These are phyloP conservation scores for Bacidia rubella DNA, from an alignment of 495 filamentous ascomycete species.

Conservation along the genomic window DNA sequence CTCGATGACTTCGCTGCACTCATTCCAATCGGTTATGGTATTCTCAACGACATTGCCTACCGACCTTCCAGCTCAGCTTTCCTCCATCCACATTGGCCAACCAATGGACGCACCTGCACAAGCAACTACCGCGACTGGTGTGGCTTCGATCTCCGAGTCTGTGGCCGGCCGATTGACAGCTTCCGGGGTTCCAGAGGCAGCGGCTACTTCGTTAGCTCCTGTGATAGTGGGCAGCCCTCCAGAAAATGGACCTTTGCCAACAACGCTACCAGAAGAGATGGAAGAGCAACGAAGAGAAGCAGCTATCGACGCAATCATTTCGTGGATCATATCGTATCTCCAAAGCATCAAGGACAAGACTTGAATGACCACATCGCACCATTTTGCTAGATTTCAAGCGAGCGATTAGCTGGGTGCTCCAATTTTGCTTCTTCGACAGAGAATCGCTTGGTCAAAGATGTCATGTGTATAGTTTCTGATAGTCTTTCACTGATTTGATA, in stretches of 20 bases:
- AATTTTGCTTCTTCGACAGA: not conserved
- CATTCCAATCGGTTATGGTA: not conserved
- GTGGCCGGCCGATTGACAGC: slow-evolving; percentile 10
- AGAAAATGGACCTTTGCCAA: not conserved
- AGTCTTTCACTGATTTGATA: not conserved
- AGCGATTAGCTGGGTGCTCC: not conserved
- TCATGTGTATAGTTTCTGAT: not conserved
- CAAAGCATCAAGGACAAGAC: not conserved
- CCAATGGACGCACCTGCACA: not conserved
- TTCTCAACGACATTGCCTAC: slow-evolving; percentile 9
- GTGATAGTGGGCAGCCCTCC: slow-evolving; percentile 10
- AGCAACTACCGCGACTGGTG: not conserved
- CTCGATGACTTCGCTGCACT: not conserved
- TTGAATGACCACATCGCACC: not conserved
- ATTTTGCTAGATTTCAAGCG: not conserved
- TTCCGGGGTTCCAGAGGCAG: slow-evolving; percentile 10
- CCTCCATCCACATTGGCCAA: not conserved
- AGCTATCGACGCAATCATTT: slow-evolving; percentile 15
- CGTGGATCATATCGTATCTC: slow-evolving; percentile 17
- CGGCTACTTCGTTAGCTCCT: slow-evolving; percentile 12
- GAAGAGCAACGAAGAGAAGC: slow-evolving; percentile 10
- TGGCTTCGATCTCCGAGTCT: slow-evolving; percentile 10
- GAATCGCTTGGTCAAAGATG: not conserved
- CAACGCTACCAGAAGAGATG: slow-evolving; percentile 2
- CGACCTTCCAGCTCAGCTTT: slow-evolving; percentile 6